A percentile compares a stretch with the other conserved stretches of the same genome.
Conservation (phyloP, 371 early-diverging fungal species). For the Syncephalastrum contaminatum region DNA sequence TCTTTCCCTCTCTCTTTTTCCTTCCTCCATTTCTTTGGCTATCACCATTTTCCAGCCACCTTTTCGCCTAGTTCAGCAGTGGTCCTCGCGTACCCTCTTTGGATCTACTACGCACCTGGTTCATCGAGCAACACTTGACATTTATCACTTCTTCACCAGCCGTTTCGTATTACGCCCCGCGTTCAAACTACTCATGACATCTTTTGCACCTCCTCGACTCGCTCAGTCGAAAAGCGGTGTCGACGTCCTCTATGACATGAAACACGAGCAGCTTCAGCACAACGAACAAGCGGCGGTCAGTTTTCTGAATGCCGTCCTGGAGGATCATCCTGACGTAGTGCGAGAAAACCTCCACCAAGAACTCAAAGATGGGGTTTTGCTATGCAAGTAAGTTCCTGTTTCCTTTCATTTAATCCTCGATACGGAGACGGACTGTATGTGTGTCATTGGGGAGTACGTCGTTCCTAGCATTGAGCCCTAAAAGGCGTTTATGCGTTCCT, state of each 20-base stretch:
- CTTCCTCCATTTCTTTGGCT: background rate
- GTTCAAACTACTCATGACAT: constrained; percentile 11
- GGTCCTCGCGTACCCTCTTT: no score
- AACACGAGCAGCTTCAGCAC: constrained; percentile 29
- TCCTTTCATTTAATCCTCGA: background rate
- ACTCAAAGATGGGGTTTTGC: constrained; percentile 43
- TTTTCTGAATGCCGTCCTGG: constrained; percentile 29
- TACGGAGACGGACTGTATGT: background rate
- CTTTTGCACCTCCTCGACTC: constrained; percentile 24
- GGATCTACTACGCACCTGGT: no score
- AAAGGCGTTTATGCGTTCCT: background rate
- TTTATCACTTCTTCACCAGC: background rate
- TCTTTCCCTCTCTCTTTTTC: constrained; percentile 1
- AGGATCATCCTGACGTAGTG: constrained; percentile 8
- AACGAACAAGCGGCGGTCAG: constrained; percentile 34
- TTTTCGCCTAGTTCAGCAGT: background rate
- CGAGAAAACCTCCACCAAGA: constrained; percentile 52
- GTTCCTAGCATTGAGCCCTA: background rate
- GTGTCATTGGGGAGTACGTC: background rate
- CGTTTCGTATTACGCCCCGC: background rate
- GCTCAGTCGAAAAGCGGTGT: constrained; percentile 37
- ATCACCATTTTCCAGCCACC: constrained; percentile 3
- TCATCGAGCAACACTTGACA: background rate
- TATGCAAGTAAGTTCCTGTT: constrained; percentile 43
- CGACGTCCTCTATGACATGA: constrained; percentile 29